Conservation (phyloP, 371 early-diverging fungal genomes). For the Syncephalastrum racemosum region DNA sequence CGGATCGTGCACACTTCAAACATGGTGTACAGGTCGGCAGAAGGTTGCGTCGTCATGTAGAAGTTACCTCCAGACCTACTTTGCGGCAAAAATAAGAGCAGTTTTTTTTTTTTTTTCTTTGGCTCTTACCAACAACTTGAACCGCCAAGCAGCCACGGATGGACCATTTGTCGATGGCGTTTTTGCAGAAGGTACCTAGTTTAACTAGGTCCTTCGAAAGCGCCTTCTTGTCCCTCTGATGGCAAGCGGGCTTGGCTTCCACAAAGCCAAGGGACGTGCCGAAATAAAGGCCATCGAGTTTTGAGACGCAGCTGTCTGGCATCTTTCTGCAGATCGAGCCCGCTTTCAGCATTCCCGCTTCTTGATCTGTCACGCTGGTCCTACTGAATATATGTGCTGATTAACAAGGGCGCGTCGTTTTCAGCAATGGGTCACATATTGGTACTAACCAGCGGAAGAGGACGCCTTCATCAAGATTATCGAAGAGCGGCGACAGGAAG, state of each 20-base stretch:
- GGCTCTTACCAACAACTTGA: conserved; percentile 5
- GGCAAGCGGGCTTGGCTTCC: background rate
- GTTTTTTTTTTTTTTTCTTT: too few species aligned
- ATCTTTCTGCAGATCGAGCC: background rate
- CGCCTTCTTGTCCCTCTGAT: background rate
- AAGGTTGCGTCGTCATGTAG: background rate
- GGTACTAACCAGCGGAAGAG: conserved; percentile 10
- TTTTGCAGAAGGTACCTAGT: conserved; percentile 1
- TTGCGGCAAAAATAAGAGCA: conserved; percentile 1
- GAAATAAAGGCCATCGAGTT: background rate
- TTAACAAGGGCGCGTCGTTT: too few species aligned
- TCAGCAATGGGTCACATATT: too few species aligned
- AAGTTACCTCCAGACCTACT: background rate
- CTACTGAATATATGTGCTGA: background rate
- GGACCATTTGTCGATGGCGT: background rate
- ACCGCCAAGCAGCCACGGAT: background rate
- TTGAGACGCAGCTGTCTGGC: background rate
- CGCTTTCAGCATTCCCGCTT: background rate
- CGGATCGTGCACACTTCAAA: background rate
- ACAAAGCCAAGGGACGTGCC: background rate
- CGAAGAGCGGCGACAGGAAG: conserved; percentile 7
- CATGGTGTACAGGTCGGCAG: background rate
- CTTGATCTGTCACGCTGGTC: conserved; percentile 1
- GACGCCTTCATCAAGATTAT: conserved; percentile 1
- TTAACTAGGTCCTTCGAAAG: background rate